Conservation (phyloP, 2,329 filamentous ascomycete genomes). For the Sporothrix globosa region DNA sequence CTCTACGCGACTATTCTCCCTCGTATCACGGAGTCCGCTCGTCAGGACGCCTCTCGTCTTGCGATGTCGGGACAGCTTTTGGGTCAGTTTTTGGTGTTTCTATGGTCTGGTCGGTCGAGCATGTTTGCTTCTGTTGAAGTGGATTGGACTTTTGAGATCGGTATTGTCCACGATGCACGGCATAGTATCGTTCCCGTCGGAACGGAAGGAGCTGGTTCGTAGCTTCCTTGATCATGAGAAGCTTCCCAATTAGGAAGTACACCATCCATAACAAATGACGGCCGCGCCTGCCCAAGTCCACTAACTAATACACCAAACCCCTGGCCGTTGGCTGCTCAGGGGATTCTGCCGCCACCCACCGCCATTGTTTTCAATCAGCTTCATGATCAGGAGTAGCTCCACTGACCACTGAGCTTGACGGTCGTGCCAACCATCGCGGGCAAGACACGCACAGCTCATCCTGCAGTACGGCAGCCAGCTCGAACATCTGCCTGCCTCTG, state of each 20-base stretch:
- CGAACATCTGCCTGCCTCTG: not conserved
- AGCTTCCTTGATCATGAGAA: constrained; percentile 18
- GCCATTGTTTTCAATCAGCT: constrained; percentile 27
- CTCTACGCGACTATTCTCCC: not conserved
- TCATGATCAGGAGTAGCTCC: constrained; percentile 17
- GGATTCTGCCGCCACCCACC: constrained; percentile 33
- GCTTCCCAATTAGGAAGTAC: constrained; percentile 27
- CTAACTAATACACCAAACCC: not conserved
- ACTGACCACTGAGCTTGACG: not conserved
- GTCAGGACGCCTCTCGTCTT: not conserved
- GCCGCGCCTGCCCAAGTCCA: not conserved
- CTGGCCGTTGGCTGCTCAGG: not conserved
- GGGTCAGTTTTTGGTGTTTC: not conserved
- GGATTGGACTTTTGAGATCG: not conserved
- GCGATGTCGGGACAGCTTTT: not conserved
- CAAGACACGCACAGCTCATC: not conserved
- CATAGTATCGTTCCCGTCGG: not conserved
- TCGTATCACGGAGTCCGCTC: constrained; percentile 18
- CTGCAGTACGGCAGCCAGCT: constrained; percentile 15
- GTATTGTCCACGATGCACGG: constrained; percentile 1
- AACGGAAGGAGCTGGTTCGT: constrained; percentile 3
- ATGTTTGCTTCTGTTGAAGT: not conserved
- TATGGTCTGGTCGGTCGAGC: constrained; percentile 9
- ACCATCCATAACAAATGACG: not conserved
- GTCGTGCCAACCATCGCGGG: not conserved